Base-by-base conservation (phyloP, 306 rosid genomes). In the Glycyrrhiza uralensis region DNA sequence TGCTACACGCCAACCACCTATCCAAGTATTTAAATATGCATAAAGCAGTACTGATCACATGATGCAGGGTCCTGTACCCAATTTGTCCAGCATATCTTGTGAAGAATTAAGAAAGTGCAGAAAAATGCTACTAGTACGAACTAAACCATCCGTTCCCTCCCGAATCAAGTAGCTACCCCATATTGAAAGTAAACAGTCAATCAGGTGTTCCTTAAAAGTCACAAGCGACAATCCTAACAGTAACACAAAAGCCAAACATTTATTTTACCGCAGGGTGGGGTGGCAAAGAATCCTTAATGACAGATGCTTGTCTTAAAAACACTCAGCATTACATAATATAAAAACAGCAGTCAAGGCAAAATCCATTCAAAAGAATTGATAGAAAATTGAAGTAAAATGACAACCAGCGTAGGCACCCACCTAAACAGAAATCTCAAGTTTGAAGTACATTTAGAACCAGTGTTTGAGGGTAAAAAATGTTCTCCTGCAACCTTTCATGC, bases 41-140 rank as follows among this genome's bases (percentile, higher is more conserved):
- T 74, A 56, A 74, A 74, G 70, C 59, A 30, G 65, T 51, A 52
- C 62, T 59, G 26, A 67, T 74, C 67, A 59, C 71, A 66, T 65
- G 69, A 80, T 57, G 66, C 66, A 67, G 32, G 15, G 66, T 50
- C 59, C 8, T 59, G 44, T 46, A 74, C 74, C 71, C 64, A 50
- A 60, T 69, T 28, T 58, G 71, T 66, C 72, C 67, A 49, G 62
- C 66, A 47, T 47, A 39, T 50, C 62, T 47, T 9, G 47, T 32
- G 6, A 66, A 26, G 61, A 30, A 11, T 67, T 49, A 33, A 33
- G 59, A 73, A 74, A 74, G 30, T 59, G 67, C 26, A 59, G 18
- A 74, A 23, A 66, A 41, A 42, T 68, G 26, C 58, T n/a, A n/a
- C n/a, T n/a, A n/a, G n/a, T 55, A 17, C 19, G 20, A 22, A 38